Percentiles rank a stretch among this genome's conserved stretches.
phyloP scores from a whole-genome alignment of 371 early-diverging fungal genomes.

The Mucor mucedo region DNA sequence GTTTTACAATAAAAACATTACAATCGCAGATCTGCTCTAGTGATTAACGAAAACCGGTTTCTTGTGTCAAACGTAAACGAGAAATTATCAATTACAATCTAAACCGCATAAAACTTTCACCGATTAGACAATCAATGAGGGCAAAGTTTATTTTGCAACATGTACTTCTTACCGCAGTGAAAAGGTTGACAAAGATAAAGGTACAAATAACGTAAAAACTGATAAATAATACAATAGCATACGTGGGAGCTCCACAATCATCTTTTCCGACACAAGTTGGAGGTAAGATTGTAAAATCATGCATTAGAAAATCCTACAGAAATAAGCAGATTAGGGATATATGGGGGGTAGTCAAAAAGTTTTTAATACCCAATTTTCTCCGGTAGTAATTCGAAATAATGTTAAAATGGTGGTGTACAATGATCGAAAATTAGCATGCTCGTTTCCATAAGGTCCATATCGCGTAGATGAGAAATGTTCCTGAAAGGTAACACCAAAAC shows the following conservation, averaged over 20 bases:
- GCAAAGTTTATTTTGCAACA: too few species aligned
- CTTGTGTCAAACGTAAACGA: constrained; percentile 61
- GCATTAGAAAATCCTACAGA: constrained; percentile 55
- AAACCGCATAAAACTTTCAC: background rate
- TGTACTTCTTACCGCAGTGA: constrained; percentile 46
- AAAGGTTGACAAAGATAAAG: constrained; percentile 58
- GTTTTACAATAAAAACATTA: constrained; percentile 12
- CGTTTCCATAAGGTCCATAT: constrained; percentile 53
- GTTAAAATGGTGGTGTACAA: constrained; percentile 48
- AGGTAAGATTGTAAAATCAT: constrained; percentile 49
- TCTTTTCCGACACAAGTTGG: constrained; percentile 47
- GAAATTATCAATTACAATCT: constrained; percentile 62
- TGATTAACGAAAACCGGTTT: constrained; percentile 53
- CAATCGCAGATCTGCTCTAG: constrained; percentile 52
- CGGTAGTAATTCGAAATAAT: constrained; percentile 59
- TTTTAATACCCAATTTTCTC: constrained; percentile 58
- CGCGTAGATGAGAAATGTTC: constrained; percentile 55
- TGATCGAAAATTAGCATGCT: constrained; percentile 54
- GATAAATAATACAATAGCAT: constrained; percentile 48
- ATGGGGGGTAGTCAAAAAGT: too few species aligned
- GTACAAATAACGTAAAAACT: constrained; percentile 60
- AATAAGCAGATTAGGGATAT: too few species aligned
- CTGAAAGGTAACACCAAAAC: constrained; percentile 56
- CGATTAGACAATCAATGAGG: background rate
- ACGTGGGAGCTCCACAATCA: constrained; percentile 54